These are phyloP conservation scores for Globisporangium nodosum DNA, from an alignment of 352 stramenopile species.

Conservation along the genomic window DNA sequence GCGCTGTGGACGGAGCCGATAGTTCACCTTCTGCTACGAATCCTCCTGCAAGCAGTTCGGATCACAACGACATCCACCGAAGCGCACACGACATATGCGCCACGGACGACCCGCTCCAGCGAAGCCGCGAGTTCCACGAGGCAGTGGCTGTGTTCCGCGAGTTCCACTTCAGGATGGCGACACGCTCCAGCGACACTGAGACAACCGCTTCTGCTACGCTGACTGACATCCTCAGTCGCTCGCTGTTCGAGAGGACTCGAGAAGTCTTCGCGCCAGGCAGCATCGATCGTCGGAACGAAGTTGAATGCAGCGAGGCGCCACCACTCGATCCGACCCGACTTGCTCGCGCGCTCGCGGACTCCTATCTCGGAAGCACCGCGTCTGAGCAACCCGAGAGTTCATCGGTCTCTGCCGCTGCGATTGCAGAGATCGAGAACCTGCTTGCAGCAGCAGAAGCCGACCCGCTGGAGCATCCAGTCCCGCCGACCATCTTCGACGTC, in stretches of 20 bases:
- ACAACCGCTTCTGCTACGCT: neutral
- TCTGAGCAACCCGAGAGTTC: neutral
- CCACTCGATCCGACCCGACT: neutral
- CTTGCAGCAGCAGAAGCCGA: conserved; percentile 9
- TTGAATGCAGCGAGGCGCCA: no score
- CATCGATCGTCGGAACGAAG: neutral
- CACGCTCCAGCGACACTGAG: neutral
- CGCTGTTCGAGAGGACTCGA: conserved; percentile 8
- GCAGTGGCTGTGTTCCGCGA: conserved; percentile 45
- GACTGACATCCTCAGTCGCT: conserved; percentile 2
- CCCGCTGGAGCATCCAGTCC: conserved; percentile 5
- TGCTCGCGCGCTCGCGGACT: neutral
- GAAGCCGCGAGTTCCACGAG: conserved; percentile 48
- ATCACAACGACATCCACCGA: neutral
- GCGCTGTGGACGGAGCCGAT: neutral
- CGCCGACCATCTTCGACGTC: conserved; percentile 40
- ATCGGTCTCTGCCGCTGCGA: conserved; percentile 17
- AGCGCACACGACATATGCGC: conserved; percentile 1
- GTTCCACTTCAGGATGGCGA: conserved; percentile 16
- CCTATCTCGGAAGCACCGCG: neutral
- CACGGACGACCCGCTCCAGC: conserved; percentile 18
- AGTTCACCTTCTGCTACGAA: neutral
- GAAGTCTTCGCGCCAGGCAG: conserved; percentile 10
- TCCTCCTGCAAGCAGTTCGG: neutral
- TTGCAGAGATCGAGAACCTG: conserved; percentile 24